These are phyloP conservation scores for Tolypocladium tundrense DNA, from an alignment of 2,329 filamentous ascomycete genomes.

Conservation along the genomic window DNA sequence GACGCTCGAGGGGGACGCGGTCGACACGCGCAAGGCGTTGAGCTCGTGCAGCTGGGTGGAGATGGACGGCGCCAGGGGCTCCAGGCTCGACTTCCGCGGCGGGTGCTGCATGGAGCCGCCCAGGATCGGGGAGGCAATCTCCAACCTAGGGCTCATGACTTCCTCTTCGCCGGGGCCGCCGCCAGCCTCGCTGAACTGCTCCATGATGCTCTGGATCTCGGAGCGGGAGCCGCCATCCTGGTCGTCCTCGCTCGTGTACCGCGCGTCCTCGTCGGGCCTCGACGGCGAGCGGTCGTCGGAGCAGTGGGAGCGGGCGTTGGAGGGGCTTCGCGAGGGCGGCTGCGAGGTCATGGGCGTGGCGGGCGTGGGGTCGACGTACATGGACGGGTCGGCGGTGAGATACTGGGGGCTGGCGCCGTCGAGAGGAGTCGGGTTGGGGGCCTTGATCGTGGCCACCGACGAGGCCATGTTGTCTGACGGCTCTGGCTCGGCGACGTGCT, in stretches of 20 bases:
- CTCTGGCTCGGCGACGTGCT: conserved; percentile 11
- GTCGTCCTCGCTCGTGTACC: conserved; percentile 48
- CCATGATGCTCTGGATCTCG: conserved; percentile 97
- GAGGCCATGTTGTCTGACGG: conserved; percentile 28
- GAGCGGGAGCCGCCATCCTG: conserved; percentile 61
- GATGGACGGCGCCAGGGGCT: conserved; percentile 49
- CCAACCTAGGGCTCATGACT: conserved; percentile 84
- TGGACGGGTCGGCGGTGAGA: conserved; percentile 35
- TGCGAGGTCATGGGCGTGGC: conserved; percentile 44
- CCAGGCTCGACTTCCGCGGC: conserved; percentile 77
- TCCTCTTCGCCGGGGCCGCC: conserved; percentile 65
- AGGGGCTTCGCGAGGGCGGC: conserved; percentile 48
- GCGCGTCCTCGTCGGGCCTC: conserved; percentile 48
- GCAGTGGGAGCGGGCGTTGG: conserved; percentile 38
- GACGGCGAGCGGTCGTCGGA: conserved; percentile 40
- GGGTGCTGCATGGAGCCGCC: conserved; percentile 60
- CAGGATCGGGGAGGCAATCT: conserved; percentile 70
- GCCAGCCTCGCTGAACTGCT: conserved; percentile 74
- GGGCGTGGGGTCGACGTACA: conserved; percentile 48
- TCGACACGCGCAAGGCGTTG: conserved; percentile 30
- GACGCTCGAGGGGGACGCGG: conserved; percentile 26
- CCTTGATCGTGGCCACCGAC: conserved; percentile 39
- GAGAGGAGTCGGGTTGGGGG: conserved; percentile 26
- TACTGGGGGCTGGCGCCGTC: conserved; percentile 27
- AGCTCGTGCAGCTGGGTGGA: conserved; percentile 38